Conservation (phyloP, 148 eudicot genomes). For the Rhododendron mucronatum region DNA sequence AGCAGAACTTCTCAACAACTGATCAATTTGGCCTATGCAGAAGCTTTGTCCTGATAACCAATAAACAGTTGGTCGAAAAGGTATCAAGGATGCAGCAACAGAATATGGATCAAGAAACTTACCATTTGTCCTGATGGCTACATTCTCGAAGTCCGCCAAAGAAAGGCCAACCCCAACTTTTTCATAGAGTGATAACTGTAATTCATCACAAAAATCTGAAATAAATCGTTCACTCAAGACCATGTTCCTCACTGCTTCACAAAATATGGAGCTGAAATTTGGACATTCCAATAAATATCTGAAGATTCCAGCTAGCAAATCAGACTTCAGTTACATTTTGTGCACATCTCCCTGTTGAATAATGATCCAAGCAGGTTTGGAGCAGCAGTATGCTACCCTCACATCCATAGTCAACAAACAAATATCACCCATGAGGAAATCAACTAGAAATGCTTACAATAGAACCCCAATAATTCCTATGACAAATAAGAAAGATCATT, state of each 20-base stretch:
- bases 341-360: neutral
- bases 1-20: neutral
- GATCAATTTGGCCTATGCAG: slow-evolving; percentile 16
- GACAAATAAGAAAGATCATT: neutral
- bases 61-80: neutral
- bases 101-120: neutral
- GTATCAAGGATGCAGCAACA: neutral
- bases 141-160: slow-evolving; percentile 9
- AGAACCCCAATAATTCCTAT: too few species aligned
- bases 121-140: slow-evolving; percentile 5
- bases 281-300: neutral
- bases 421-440: too few species aligned
- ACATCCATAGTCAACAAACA: slow-evolving; percentile 14
- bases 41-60: slow-evolving; percentile 7
- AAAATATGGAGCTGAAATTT: too few species aligned
- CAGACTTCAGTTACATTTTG: slow-evolving; percentile 3
- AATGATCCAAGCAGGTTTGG: slow-evolving; percentile 16
- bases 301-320: slow-evolving; percentile 6
- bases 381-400: slow-evolving; percentile 16
- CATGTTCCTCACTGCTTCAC: neutral
- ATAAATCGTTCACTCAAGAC: neutral
- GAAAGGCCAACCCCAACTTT: slow-evolving; percentile 15
- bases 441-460: too few species aligned
- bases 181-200: slow-evolving; percentile 1
- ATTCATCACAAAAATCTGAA: slow-evolving; percentile 6